phyloP scores from a whole-genome alignment of 2,329 filamentous ascomycete genomes.

The Claviceps spartinae region DNA sequence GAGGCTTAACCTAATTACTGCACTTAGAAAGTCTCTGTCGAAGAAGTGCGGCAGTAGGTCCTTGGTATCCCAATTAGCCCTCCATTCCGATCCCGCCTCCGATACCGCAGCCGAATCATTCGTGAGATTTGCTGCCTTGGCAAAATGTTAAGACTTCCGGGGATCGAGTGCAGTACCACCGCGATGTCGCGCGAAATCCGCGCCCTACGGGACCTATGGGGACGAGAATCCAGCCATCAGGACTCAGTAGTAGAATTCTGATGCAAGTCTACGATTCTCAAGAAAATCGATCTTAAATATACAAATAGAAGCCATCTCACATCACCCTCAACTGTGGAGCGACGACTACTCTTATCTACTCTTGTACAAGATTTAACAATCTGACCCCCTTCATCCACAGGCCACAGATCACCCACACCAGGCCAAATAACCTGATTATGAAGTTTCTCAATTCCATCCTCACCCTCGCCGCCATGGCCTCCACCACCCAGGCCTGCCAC shows the following conservation, averaged over 20 bases:
- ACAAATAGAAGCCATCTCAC: too few relatives aligned
- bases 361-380: background rate
- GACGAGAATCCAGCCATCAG: too few relatives aligned
- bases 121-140: background rate
- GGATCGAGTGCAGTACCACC: background rate
- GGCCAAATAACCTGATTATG: background rate
- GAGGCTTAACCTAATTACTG: too few relatives aligned
- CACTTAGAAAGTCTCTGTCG: too few relatives aligned
- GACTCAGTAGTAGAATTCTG: too few relatives aligned
- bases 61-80: background rate
- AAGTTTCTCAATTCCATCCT: background rate
- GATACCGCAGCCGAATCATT: background rate
- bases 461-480: background rate
- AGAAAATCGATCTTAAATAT: too few relatives aligned
- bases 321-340: too few relatives aligned
- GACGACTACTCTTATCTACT: too few relatives aligned
- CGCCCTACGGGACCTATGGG: too few relatives aligned
- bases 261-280: too few relatives aligned
- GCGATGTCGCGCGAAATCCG: background rate
- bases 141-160: background rate
- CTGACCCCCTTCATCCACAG: too few relatives aligned
- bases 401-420: background rate
- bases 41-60: background rate
- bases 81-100: background rate
- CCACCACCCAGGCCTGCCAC: conserved; percentile 9